These are phyloP conservation scores for Sisymbrium altissimum DNA, from an alignment of 345 rosid species.

Conservation along the genomic window DNA sequence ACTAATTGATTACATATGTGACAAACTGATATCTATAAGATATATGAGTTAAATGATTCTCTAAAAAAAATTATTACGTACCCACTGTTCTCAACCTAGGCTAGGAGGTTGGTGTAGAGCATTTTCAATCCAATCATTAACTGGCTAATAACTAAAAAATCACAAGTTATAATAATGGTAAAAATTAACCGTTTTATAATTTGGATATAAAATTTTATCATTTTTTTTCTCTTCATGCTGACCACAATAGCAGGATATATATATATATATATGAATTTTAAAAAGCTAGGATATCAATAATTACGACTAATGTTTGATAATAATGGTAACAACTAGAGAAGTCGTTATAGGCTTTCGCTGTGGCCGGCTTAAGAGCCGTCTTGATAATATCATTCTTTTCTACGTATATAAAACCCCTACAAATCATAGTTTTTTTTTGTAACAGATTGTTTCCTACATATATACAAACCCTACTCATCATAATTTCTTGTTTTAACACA, in stretches of 20 bases:
- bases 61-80: background rate
- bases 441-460: background rate
- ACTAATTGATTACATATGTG: background rate
- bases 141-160: background rate
- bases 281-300: background rate
- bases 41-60: background rate
- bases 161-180: background rate
- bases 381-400: background rate
- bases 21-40: background rate
- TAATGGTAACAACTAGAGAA: slow-evolving; percentile 19
- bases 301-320: background rate
- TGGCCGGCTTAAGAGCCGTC: slow-evolving; percentile 29
- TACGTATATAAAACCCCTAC: background rate
- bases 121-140: slow-evolving; percentile 1
- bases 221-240: background rate
- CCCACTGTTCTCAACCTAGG: slow-evolving; percentile 7
- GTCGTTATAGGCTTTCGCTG: slow-evolving; percentile 10
- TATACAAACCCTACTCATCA: background rate
- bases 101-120: slow-evolving; percentile 10
- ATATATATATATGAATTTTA: background rate
- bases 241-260: background rate
- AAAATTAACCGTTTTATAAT: background rate
- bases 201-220: background rate
- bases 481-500: background rate
- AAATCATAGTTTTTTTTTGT: background rate